These are phyloP conservation scores for Talaromyces sp. DNA, from an alignment of 2,329 filamentous ascomycete species.

Conservation along the genomic window DNA sequence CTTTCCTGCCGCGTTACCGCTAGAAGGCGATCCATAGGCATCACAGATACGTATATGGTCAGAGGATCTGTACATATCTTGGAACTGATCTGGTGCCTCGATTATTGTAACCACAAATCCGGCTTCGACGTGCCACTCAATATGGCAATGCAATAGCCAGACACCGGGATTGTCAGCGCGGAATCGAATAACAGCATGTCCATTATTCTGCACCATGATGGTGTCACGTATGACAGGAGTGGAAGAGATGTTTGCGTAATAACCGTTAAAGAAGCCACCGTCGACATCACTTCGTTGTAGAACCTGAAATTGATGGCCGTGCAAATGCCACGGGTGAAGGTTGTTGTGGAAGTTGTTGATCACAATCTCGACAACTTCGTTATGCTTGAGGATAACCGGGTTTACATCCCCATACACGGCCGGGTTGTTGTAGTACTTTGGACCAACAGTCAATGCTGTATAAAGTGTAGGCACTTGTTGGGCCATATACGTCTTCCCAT, in stretches of 20 bases:
- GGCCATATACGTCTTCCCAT: slow-evolving; percentile 67
- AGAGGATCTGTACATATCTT: slow-evolving; percentile 15
- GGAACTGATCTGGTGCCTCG: slow-evolving; percentile 27
- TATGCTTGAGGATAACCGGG: slow-evolving; percentile 62
- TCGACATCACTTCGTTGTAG: slow-evolving; percentile 27
- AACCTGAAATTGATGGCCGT: slow-evolving; percentile 50
- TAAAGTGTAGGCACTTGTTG: slow-evolving; percentile 78
- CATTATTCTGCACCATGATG: slow-evolving; percentile 29
- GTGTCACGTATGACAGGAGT: slow-evolving; percentile 31
- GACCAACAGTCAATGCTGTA: slow-evolving; percentile 61
- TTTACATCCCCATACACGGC: slow-evolving; percentile 61
- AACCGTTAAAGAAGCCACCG: slow-evolving; percentile 26
- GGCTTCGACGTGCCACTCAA: slow-evolving; percentile 32
- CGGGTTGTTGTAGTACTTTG: slow-evolving; percentile 49
- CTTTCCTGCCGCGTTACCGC: slow-evolving; percentile 23
- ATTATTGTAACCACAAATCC: slow-evolving; percentile 31
- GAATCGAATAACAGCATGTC: slow-evolving; percentile 32
- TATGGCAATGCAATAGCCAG: slow-evolving; percentile 33
- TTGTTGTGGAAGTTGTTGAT: slow-evolving; percentile 33
- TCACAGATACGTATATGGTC: slow-evolving; percentile 22
- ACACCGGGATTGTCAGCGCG: slow-evolving; percentile 32
- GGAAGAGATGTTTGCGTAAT: slow-evolving; percentile 22
- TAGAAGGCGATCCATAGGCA: slow-evolving; percentile 19
- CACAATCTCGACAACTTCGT: slow-evolving; percentile 40
- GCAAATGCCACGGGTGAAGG: slow-evolving; percentile 47